Base-by-base conservation (phyloP, 352 stramenopile genomes). In the Phytopythium chamaehyphon region DNA sequence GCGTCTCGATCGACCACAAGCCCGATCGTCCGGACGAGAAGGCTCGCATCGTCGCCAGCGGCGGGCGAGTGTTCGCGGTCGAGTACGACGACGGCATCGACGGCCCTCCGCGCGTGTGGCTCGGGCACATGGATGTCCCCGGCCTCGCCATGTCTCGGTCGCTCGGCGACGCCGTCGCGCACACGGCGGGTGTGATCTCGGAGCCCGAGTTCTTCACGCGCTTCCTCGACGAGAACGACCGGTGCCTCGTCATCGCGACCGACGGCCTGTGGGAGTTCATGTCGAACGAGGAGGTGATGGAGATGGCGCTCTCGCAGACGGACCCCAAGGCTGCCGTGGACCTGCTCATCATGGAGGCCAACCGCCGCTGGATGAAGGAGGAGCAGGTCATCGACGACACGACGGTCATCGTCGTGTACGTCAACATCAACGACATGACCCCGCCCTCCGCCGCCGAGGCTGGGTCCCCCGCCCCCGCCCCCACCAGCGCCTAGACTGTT, bases 181-280 rank as follows among this genome's bases (percentile, higher is more conserved):
- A 99, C 65, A 98, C 93, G 5, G 96, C 95, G 6, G 86, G 86
- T 9, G 86, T 99, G 9, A 90, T 95, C 43, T 98, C 93, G 6
- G 90, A 98, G 58, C 96, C 97, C 9, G 97, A 99, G 70, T 98
- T 98, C 57, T 92, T 82, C 2, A 86, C 92, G 40, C 86, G 78
- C 22, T 86, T 71, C 53, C 65, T 93, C 18, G 77, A 90, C 52
- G 72, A 88, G 38, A 77, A 68, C 18, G 93, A 98, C 59, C 86
- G 93, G 42, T 98, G 98, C 61, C 74, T 99, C 51, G 90, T 98
- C 24, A 79, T 99, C 35, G 97, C 95, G 16, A 98, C 95, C 0
- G 97, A 99, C 69, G 97, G 97, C 12, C 71, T 99, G 38, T 99
- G 97, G 97, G 96, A 99, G 63, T 99, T 99, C 74, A 96, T 99